Conservation (phyloP, 1,284 basidiomycete genomes). For the Trichosporon inkin region DNA sequence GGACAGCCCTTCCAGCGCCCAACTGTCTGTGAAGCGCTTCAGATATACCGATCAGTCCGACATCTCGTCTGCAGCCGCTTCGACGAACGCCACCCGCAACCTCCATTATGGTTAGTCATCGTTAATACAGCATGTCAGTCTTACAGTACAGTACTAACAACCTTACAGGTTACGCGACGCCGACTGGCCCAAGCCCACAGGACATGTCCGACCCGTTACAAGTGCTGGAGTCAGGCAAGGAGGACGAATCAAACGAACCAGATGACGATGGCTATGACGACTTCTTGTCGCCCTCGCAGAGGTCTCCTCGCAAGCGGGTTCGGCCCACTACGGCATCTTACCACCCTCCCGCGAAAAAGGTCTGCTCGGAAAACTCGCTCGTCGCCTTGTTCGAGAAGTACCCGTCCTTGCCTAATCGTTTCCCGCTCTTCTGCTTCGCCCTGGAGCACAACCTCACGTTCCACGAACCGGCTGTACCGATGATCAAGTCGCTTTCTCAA, state of each 20-base stretch:
- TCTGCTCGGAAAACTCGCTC: slow-evolving; percentile 12
- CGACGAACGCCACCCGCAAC: background rate
- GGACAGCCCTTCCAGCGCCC: background rate
- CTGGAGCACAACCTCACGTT: slow-evolving; percentile 45
- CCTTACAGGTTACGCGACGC: background rate
- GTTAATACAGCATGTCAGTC: background rate
- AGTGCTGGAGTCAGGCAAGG: background rate
- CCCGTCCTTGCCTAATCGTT: slow-evolving; percentile 36
- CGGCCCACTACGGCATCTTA: background rate
- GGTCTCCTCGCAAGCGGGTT: background rate
- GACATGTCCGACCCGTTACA: background rate
- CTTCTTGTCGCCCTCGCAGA: background rate
- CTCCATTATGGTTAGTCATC: background rate
- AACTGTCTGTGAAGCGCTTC: background rate
- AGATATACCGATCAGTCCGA: background rate
- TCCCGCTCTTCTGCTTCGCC: slow-evolving; percentile 49
- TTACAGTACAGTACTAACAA: background rate
- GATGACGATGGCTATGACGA: background rate
- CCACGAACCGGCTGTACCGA: slow-evolving; percentile 44
- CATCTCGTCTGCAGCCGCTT: background rate
- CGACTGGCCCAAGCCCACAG: background rate
- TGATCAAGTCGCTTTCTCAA: slow-evolving; percentile 47
- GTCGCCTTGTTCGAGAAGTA: slow-evolving; percentile 40
- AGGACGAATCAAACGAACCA: background rate
- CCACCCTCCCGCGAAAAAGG: background rate